Evolutionary conservation across 2,329 filamentous ascomycete species (phyloP), one percentile per base, ranked within the genome.

Genomic region (Sclerotinia glacialis): DNA sequence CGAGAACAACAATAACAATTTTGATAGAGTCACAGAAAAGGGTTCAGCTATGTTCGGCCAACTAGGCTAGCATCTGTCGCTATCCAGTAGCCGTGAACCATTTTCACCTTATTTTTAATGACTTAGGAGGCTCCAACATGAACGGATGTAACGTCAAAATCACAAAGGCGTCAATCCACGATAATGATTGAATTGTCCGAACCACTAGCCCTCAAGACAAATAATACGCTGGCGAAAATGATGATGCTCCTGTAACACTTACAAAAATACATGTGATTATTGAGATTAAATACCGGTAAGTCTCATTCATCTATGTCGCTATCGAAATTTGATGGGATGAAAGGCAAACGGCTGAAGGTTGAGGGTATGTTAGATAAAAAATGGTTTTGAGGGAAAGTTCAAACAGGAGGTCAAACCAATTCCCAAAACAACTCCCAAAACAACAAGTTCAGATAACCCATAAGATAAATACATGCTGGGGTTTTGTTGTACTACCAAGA

Each of bases 141-240:
- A 26, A 46, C 46, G 46, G 46, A 62, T 62, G 59, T 52, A 52
- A 62, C 59, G 5, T 40, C 46, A n/a, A 52, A 40, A 62, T 52
- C 28, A 52, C 6, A 55, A 31, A 55, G 40, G 34, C 50, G 23
- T 42, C 42, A 60, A 60, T 31, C 47, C 42, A 49, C 63, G 61
- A 64, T 64, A 64, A 64, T 54, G 34, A 54, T 54, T 64, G 42
- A 54, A 54, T 55, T 64, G 34, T 14, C 47, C 23, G 62, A 56
- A 31, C 62, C 52, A 58, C 40, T 47, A 40, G 52, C 14, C n/a
- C 34, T 49, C 28, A 55, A 58, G n/a, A 46, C 5, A 37, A n/a
- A 26, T 47, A 18, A 55, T 47, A 26, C n/a, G n/a, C 18, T 18
- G 42, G 23, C 63, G 46, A 60, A 50, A 60, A 44, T 52, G 16